Evolutionary conservation across 2,329 filamentous ascomycete species (phyloP), one percentile per base, ranked within the genome.

Genomic region (Cercospora sp.): DNA sequence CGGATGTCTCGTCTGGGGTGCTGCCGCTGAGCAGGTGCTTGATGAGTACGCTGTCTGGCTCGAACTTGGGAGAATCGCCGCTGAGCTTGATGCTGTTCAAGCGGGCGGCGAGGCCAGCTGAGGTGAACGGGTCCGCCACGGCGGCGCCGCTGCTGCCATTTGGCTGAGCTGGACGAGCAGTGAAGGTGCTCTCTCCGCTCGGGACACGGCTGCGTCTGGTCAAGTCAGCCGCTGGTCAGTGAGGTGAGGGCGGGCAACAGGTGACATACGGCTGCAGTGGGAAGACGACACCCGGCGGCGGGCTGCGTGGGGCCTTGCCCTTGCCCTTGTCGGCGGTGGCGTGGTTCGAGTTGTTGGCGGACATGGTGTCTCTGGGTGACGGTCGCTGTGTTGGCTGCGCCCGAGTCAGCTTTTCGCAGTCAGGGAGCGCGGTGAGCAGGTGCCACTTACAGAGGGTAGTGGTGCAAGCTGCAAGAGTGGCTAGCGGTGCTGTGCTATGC

Each of bases 1-100:
- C 9, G 32, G 32, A 6, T 40, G 34, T 18, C 13, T 66, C 61
- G 53, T 73, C 69, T 34, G 68, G 63, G 2, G 43, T 65, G 68
- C 71, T 73, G 64, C 69, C 65, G 26, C 55, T 66, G 55, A 66
- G 66, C n/a, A 73, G 69, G 49, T 68, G 57, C 32, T 49, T 37
- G 37, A 72, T 66, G 10, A 66, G 55, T 24, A 32, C 45, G 62
- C 28, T 40, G 28, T 5, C 3, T 24, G 16, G 37, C 53, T 68
- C 55, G 30, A 34, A 62, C 18, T 30, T 65, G 57, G 55, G 28
- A 10, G 45, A 43, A 3, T 66, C 45, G 26, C 66, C 63, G 30
- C 40, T 64, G 16, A 67, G 53, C 18, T 28, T 21, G 51, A 61
- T 40, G 26, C 55, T 49, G 18, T 51, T 26, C 30, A 43, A 18